Conservation (phyloP, 179 eudicot species). For the Spinacia oleracea region DNA sequence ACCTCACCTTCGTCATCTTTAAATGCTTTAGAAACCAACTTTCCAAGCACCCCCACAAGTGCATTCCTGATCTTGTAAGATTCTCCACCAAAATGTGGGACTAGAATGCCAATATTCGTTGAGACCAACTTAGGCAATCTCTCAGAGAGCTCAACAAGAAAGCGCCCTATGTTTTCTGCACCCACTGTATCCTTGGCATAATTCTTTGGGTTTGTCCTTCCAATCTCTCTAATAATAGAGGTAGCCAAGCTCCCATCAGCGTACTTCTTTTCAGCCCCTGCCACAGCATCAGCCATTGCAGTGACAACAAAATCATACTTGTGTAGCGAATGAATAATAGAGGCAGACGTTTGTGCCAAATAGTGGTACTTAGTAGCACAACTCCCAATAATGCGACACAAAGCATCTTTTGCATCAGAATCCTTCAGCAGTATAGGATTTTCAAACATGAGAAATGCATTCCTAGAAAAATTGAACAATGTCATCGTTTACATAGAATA, state of each 20-base stretch:
- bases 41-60: conserved; percentile 85
- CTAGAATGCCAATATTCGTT: conserved; percentile 75
- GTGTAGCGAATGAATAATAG: conserved; percentile 83
- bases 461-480: conserved; percentile 40
- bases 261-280: conserved; percentile 79
- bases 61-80: conserved; percentile 94
- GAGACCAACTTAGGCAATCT: conserved; percentile 83
- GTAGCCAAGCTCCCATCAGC: conserved; percentile 87
- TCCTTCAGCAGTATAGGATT: conserved; percentile 72
- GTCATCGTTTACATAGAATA: conserved; percentile 14
- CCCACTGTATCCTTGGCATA: conserved; percentile 79
- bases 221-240: conserved; percentile 78
- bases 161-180: conserved; percentile 93
- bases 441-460: conserved; percentile 77
- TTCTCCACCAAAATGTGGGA: conserved; percentile 95
- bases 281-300: conserved; percentile 80
- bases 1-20: conserved; percentile 84
- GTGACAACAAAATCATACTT: conserved; percentile 78
- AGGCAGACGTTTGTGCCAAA: conserved; percentile 75
- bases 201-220: conserved; percentile 79
- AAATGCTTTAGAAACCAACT: conserved; percentile 82
- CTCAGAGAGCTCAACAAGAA: conserved; percentile 87
- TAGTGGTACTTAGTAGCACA: conserved; percentile 91
- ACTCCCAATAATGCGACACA: conserved; percentile 84
- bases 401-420: conserved; percentile 70